These are phyloP conservation scores for Malassezia arunalokei DNA, from an alignment of 1,284 basidiomycete genomes.

Conservation along the genomic window DNA sequence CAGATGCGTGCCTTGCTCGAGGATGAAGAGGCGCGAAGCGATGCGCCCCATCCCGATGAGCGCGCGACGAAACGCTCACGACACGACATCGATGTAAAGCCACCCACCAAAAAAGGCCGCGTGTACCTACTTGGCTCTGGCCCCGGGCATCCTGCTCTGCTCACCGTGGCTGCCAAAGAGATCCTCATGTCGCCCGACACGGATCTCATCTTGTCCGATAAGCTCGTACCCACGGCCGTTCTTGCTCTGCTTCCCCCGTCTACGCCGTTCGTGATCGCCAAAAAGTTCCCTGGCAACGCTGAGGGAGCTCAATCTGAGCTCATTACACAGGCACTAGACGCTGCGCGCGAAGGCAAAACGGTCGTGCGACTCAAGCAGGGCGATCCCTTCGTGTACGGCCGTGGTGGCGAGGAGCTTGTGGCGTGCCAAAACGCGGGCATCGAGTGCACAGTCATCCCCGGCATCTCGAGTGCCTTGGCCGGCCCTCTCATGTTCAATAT, in stretches of 20 bases:
- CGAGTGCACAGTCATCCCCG: conserved; percentile 72
- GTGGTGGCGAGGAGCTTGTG: conserved; percentile 84
- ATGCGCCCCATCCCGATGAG: not conserved
- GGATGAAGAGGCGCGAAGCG: not conserved
- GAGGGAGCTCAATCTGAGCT: conserved; percentile 86
- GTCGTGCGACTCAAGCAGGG: conserved; percentile 94
- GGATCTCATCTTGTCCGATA: conserved; percentile 81
- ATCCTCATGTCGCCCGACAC: conserved; percentile 61
- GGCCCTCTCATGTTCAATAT: conserved; percentile 79
- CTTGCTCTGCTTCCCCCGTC: conserved; percentile 67
- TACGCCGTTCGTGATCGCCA: conserved; percentile 62
- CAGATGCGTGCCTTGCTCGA: conserved; percentile 56
- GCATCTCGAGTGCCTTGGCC: conserved; percentile 74
- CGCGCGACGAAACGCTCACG: conserved; percentile 3
- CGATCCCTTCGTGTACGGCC: conserved; percentile 85
- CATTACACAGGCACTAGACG: conserved; percentile 77
- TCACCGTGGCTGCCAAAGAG: conserved; percentile 73
- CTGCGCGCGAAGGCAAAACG: conserved; percentile 63
- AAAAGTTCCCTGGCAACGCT: conserved; percentile 93
- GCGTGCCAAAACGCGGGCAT: conserved; percentile 76
- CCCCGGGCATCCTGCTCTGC: conserved; percentile 79
- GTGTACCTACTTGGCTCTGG: conserved; percentile 76
- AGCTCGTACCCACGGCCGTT: conserved; percentile 84
- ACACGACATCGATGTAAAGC: not conserved
- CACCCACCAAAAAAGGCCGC: conserved; percentile 16